Conservation (phyloP, 352 stramenopile species). For the Phytophthora sp. region DNA sequence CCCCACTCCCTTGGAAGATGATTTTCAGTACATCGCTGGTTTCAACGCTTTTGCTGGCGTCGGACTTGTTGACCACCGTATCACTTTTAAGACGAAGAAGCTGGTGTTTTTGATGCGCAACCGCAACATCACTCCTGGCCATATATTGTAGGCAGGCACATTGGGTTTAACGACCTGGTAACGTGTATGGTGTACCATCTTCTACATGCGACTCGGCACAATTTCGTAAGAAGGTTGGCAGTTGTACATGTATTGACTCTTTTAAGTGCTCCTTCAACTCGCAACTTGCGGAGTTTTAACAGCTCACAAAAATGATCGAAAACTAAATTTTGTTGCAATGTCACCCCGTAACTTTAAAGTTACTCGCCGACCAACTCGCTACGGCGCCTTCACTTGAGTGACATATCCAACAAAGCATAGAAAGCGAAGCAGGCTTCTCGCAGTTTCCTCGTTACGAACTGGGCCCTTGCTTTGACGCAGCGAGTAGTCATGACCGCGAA, state of each 20-base stretch:
- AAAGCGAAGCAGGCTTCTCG: conserved; percentile 60
- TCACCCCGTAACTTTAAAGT: no score
- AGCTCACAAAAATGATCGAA: no score
- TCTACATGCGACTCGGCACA: no score
- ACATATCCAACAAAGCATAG: conserved; percentile 55
- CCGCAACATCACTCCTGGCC: conserved; percentile 10
- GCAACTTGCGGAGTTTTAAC: no score
- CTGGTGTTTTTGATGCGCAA: conserved; percentile 69
- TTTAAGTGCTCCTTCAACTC: no score
- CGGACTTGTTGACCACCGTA: conserved; percentile 34
- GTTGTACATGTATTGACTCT: no score
- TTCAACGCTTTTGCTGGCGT: conserved; percentile 64
- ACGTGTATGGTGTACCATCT: no score
- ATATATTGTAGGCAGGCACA: neutral
- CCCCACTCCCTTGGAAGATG: conserved; percentile 34
- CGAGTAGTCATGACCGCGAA: neutral
- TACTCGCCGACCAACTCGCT: no score
- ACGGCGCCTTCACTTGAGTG: conserved; percentile 40
- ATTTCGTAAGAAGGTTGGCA: no score
- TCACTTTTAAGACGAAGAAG: conserved; percentile 57
- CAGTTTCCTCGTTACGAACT: conserved; percentile 29
- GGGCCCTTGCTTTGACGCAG: conserved; percentile 8
- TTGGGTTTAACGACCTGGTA: no score
- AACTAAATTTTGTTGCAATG: no score
- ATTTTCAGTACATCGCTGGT: conserved; percentile 56